Percentiles rank a stretch among this genome's conserved stretches.
phyloP scores from a whole-genome alignment of 1,139 yeast species.

The Zygoascus sp. region DNA sequence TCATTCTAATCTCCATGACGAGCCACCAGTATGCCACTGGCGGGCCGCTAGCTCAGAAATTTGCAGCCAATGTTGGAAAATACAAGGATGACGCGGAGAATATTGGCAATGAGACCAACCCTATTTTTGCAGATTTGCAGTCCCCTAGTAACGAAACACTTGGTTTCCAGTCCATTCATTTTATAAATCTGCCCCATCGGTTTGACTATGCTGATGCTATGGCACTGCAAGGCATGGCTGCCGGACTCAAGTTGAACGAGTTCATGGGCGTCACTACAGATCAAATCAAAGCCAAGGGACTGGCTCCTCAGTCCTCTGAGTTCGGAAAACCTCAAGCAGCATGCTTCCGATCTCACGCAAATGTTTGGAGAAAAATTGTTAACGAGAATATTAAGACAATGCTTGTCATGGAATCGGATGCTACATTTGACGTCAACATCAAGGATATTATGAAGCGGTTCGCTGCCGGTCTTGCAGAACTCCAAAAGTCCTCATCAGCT shows the following conservation, averaged over 20 bases:
- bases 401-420: conserved; percentile 19
- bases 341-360: conserved; percentile 18
- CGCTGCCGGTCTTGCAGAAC: conserved; percentile 16
- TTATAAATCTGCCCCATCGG: conserved; percentile 18
- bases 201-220: conserved; percentile 20
- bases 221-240: conserved; percentile 13
- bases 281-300: conserved; percentile 13
- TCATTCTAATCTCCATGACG: background rate
- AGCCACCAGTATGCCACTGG: background rate
- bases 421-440: conserved; percentile 19
- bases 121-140: conserved; percentile 1
- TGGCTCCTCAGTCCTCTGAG: conserved; percentile 14
- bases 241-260: conserved; percentile 13
- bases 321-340: conserved; percentile 10
- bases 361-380: conserved; percentile 18
- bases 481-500: conserved; percentile 8
- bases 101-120: conserved; percentile 13
- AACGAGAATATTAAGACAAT: conserved; percentile 13
- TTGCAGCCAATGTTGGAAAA: background rate
- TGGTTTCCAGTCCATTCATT: conserved; percentile 19
- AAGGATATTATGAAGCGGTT: conserved; percentile 12
- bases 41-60: background rate
- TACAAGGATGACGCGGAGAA: background rate
- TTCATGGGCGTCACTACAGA: conserved; percentile 14
- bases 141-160: conserved; percentile 19